These are phyloP conservation scores for Plicaturopsis crispa DNA, from an alignment of 768 basidiomycete genomes.

Conservation along the genomic window DNA sequence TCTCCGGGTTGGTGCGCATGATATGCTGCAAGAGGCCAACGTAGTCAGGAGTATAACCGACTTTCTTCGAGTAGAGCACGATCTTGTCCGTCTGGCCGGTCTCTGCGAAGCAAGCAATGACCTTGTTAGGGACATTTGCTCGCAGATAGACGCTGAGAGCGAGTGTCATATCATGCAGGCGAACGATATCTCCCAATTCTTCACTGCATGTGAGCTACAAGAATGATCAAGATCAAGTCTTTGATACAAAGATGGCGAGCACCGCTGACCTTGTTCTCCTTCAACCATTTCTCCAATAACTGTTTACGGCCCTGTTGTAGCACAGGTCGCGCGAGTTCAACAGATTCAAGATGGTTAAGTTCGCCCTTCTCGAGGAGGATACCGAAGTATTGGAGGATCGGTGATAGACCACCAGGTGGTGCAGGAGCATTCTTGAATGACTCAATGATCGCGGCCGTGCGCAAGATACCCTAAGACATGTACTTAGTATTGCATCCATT, in stretches of 20 bases:
- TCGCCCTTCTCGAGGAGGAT: slow-evolving; percentile 98
- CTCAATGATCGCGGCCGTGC: slow-evolving; percentile 92
- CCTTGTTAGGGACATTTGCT: slow-evolving; percentile 97
- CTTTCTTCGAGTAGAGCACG: slow-evolving; percentile 94
- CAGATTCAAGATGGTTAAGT: slow-evolving; percentile 90
- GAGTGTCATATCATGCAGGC: slow-evolving; percentile 91
- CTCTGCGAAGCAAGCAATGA: slow-evolving; percentile 98
- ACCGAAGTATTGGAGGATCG: slow-evolving; percentile 97
- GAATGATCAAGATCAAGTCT: slow-evolving; percentile 1
- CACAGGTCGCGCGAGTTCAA: slow-evolving; percentile 94
- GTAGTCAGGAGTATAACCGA: slow-evolving; percentile 90
- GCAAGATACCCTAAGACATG: slow-evolving; percentile 71
- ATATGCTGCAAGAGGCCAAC: slow-evolving; percentile 88
- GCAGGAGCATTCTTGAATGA: slow-evolving; percentile 96
- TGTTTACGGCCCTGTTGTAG: slow-evolving; percentile 95
- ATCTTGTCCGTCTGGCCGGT: slow-evolving; percentile 99
- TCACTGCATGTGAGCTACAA: slow-evolving; percentile 92
- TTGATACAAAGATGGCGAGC: slow-evolving; percentile 2
- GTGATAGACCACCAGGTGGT: slow-evolving; percentile 83
- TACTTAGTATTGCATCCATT: slow-evolving; percentile 5
- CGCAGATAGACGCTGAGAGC: slow-evolving; percentile 96
- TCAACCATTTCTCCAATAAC: slow-evolving; percentile 96
- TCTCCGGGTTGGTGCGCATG: slow-evolving; percentile 94
- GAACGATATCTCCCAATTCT: slow-evolving; percentile 95
- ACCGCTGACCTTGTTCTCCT: slow-evolving; percentile 86